Evolutionary conservation across 306 rosid species (phyloP).

Genomic region (Cercis canadensis): DNA sequence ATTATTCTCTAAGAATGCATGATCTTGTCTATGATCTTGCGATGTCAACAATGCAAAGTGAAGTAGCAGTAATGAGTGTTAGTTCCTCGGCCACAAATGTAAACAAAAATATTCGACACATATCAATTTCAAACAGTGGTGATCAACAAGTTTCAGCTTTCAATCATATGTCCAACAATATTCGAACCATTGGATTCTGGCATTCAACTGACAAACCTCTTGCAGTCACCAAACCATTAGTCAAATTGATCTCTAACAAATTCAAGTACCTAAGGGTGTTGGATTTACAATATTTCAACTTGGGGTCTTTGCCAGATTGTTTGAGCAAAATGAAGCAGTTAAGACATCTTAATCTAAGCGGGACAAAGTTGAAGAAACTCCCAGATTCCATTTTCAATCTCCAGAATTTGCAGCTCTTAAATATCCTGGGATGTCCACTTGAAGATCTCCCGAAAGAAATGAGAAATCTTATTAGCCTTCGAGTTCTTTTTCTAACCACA

Average conservation of each 20-base stretch:
- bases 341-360: not conserved
- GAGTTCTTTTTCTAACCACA: not conserved
- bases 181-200: not conserved
- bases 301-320: not conserved
- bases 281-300: not conserved
- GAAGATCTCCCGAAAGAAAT: not conserved
- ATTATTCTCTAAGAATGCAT: not conserved
- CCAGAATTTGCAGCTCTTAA: not conserved
- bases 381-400: not conserved
- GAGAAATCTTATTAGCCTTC: not conserved
- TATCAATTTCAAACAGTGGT: not conserved
- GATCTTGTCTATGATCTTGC: not conserved
- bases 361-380: not conserved
- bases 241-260: not conserved
- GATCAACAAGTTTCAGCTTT: not conserved
- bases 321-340: not conserved
- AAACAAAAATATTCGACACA: not conserved
- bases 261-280: not conserved
- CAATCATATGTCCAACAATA: too few species aligned
- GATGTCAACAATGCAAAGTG: not conserved
- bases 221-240: not conserved
- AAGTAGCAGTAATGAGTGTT: not conserved
- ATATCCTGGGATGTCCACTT: not conserved
- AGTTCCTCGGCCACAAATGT: not conserved
- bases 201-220: too few species aligned